Conservation (phyloP, 257 asterid species). For the Asclepias syriaca region DNA sequence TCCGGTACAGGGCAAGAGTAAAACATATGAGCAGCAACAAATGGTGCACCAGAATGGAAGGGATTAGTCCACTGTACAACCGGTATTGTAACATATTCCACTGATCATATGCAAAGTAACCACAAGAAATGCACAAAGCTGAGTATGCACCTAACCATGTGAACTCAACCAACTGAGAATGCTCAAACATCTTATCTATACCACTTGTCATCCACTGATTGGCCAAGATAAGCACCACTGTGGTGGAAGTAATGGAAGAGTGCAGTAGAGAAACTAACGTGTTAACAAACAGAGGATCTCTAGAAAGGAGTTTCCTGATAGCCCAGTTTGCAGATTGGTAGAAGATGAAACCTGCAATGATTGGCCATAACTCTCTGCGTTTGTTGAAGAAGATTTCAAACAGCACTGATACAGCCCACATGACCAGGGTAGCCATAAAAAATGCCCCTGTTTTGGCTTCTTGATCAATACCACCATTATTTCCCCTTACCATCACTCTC, state of each 20-base stretch:
- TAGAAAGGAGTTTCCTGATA: slow-evolving; percentile 50
- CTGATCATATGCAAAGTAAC: slow-evolving; percentile 96
- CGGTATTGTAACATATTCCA: slow-evolving; percentile 70
- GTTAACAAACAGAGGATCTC: slow-evolving; percentile 75
- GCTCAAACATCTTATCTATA: slow-evolving; percentile 59
- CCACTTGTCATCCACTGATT: slow-evolving; percentile 45
- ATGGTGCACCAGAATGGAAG: slow-evolving; percentile 80
- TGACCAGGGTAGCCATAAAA: slow-evolving; percentile 68
- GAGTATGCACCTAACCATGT: slow-evolving; percentile 78
- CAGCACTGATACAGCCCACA: slow-evolving; percentile 73
- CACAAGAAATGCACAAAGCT: slow-evolving; percentile 73
- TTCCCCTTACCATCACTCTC: slow-evolving; percentile 18
- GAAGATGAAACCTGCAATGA: slow-evolving; percentile 55
- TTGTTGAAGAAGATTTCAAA: slow-evolving; percentile 66
- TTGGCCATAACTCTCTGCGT: slow-evolving; percentile 52
- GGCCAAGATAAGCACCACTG: slow-evolving; percentile 52
- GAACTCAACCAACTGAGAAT: slow-evolving; percentile 59
- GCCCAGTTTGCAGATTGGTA: slow-evolving; percentile 69
- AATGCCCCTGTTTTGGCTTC: slow-evolving; percentile 42
- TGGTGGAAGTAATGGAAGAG: slow-evolving; percentile 64
- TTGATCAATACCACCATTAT: slow-evolving; percentile 5
- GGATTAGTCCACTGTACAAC: slow-evolving; percentile 69
- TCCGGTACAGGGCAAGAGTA: slow-evolving; percentile 78
- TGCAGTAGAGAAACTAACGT: slow-evolving; percentile 89
- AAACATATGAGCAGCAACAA: slow-evolving; percentile 80